phyloP scores from a whole-genome alignment of 1,284 basidiomycete genomes.

The Inonotus obliquus region DNA sequence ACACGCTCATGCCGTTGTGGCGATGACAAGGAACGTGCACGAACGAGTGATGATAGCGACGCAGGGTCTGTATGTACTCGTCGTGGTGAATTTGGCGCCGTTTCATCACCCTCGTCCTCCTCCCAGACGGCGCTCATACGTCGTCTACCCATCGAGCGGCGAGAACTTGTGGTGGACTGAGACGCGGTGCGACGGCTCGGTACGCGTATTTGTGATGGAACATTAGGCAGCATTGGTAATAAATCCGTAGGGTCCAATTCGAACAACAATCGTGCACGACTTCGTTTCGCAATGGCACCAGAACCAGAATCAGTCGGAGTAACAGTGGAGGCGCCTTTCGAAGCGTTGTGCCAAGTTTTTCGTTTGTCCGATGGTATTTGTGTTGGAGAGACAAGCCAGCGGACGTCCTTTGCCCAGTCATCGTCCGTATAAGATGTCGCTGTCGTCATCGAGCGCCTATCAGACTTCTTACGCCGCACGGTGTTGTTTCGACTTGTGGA shows the following conservation, averaged over 20 bases:
- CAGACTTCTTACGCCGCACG: background rate
- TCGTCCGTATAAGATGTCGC: slow-evolving; percentile 7
- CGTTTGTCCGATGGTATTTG: slow-evolving; percentile 19
- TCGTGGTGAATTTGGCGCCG: slow-evolving; percentile 12
- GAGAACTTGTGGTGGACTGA: slow-evolving; percentile 15
- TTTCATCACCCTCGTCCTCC: slow-evolving; percentile 34
- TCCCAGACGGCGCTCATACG: slow-evolving; percentile 42
- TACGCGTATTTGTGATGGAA: background rate
- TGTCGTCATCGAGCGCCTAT: background rate
- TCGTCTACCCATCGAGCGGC: slow-evolving; percentile 17
- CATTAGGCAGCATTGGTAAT: background rate
- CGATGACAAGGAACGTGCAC: slow-evolving; percentile 18
- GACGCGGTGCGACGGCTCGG: slow-evolving; percentile 23
- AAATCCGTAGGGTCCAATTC: background rate
- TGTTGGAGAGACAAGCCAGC: slow-evolving; percentile 48
- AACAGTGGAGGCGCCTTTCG: slow-evolving; percentile 17
- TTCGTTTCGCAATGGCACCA: slow-evolving; percentile 20
- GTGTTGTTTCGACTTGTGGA: background rate
- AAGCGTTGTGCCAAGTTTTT: slow-evolving; percentile 21
- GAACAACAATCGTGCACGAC: background rate
- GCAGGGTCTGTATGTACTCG: slow-evolving; percentile 24
- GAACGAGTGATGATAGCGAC: slow-evolving; percentile 1
- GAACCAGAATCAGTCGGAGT: background rate
- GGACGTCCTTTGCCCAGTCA: slow-evolving; percentile 47
- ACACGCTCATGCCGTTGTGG: slow-evolving; percentile 2